Evolutionary conservation across 345 rosid genomes (phyloP).

Genomic region (Ceriops tagal): DNA sequence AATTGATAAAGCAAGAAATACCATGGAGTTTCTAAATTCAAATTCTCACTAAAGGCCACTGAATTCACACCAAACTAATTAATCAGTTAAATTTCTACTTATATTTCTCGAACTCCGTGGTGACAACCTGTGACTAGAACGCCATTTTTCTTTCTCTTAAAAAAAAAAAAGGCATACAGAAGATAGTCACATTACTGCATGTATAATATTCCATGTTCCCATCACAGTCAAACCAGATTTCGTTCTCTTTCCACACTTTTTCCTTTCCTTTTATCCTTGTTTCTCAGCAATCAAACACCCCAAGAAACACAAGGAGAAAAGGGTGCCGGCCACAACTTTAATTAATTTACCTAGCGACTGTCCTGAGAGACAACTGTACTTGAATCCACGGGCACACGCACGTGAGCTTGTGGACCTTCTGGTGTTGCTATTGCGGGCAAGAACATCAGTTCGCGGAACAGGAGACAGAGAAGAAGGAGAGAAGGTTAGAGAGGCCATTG

Average conservation of each 20-base stretch:
- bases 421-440: constrained; percentile 11
- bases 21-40: no score
- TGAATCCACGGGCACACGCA: constrained; percentile 29
- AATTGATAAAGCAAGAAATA: no score
- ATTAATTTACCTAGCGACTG: constrained; percentile 36
- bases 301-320: background rate
- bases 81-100: no score
- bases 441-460: constrained; percentile 17
- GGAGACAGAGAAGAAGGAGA: constrained; percentile 22
- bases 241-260: no score
- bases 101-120: no score
- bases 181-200: no score
- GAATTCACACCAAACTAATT: no score
- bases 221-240: background rate
- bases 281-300: constrained; percentile 7
- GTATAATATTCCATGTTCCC: no score
- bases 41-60: no score
- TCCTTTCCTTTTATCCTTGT: constrained; percentile 18
- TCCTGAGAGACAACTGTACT: constrained; percentile 32
- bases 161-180: no score
- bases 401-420: constrained; percentile 16
- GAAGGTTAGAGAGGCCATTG: constrained; percentile 28
- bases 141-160: no score
- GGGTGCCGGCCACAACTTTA: background rate
- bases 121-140: no score